Conservation (phyloP, 345 rosid species). For the Mercurialis annua region DNA sequence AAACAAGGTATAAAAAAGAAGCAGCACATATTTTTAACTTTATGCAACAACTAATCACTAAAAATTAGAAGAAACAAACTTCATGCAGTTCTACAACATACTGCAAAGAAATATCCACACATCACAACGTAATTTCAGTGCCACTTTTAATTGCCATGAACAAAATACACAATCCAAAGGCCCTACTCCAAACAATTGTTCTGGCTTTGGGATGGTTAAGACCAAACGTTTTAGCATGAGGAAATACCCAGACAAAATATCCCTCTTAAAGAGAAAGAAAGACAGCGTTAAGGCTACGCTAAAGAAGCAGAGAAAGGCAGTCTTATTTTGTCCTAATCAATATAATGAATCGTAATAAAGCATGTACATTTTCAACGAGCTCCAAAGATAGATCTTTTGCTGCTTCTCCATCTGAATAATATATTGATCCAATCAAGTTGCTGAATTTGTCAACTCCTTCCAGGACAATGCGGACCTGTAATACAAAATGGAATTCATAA, state of each 20-base stretch:
- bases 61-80: not conserved
- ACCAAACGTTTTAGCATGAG: too few relatives aligned
- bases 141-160: not conserved
- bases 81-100: not conserved
- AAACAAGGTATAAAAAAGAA: not conserved
- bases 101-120: not conserved
- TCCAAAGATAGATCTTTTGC: constrained; percentile 88
- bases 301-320: not conserved
- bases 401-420: constrained; percentile 81
- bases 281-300: not conserved
- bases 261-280: not conserved
- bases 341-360: not conserved
- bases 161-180: not conserved
- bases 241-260: not conserved
- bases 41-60: not conserved
- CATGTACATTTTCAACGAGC: constrained; percentile 78
- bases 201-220: not conserved
- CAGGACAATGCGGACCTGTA: constrained; percentile 90
- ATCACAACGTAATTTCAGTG: not conserved
- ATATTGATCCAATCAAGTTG: constrained; percentile 90
- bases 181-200: not conserved
- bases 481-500: constrained; percentile 11
- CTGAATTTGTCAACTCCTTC: constrained; percentile 95
- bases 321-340: not conserved
- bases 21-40: constrained; percentile 4